Evolutionary conservation across 495 filamentous ascomycete species (phyloP).

Genomic region (Neurospora sp.): DNA sequence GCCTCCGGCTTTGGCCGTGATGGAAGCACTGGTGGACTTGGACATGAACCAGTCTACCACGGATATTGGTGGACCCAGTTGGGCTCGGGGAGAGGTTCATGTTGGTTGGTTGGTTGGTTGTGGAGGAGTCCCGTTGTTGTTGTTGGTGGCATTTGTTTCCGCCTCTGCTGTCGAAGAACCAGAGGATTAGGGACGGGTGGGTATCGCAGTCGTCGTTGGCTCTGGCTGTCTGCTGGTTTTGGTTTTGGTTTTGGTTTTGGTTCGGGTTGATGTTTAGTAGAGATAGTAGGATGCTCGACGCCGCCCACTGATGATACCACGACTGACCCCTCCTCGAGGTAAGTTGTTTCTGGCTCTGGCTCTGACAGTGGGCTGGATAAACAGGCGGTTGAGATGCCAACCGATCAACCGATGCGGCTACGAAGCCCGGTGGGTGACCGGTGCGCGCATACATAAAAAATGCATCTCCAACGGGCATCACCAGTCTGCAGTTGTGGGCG

Average conservation of each 20-base stretch:
- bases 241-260: neutral
- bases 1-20: conserved; percentile 23
- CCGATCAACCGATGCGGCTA: neutral
- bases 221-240: neutral
- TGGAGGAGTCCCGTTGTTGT: conserved; percentile 16
- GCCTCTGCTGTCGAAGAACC: conserved; percentile 68
- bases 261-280: neutral
- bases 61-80: conserved; percentile 35
- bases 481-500: neutral
- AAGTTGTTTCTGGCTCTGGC: too few relatives aligned
- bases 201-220: neutral
- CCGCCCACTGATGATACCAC: neutral
- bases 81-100: conserved; percentile 17
- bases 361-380: conserved; percentile 7
- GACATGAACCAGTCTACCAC: conserved; percentile 53
- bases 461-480: neutral
- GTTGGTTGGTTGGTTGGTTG: neutral
- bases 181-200: conserved; percentile 43
- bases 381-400: conserved; percentile 6
- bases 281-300: too few relatives aligned
- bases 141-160: conserved; percentile 43
- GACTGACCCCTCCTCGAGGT: too few relatives aligned
- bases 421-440: neutral
- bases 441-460: neutral
- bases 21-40: conserved; percentile 28